A percentile compares a stretch with the other conserved stretches of the same genome.
Conservation (phyloP, 2,329 filamentous ascomycete species). For the Chrysosporium keratinophilum region DNA sequence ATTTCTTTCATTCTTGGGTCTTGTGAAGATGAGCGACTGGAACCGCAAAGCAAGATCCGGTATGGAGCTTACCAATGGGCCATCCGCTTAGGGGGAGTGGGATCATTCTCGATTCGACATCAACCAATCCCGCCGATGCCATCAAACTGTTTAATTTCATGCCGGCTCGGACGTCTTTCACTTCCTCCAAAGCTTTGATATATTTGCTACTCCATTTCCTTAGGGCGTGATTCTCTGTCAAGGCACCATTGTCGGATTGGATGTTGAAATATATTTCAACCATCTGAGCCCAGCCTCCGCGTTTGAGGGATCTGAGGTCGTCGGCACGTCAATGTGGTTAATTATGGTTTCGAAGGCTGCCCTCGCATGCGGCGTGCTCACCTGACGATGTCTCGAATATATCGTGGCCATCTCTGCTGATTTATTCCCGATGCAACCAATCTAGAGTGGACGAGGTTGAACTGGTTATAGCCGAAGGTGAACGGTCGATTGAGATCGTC, state of each 20-base stretch:
- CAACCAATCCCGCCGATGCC: slow-evolving; percentile 53
- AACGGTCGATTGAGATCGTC: slow-evolving; percentile 61
- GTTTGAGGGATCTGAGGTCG: slow-evolving; percentile 49
- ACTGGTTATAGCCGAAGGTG: slow-evolving; percentile 59
- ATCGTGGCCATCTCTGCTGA: slow-evolving; percentile 59
- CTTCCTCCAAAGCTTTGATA: slow-evolving; percentile 49
- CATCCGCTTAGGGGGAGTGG: slow-evolving; percentile 60
- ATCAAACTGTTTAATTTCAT: slow-evolving; percentile 51
- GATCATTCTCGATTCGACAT: slow-evolving; percentile 56
- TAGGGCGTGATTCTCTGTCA: slow-evolving; percentile 57
- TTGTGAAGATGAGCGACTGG: slow-evolving; percentile 23
- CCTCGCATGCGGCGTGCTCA: slow-evolving; percentile 19
- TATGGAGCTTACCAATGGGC: slow-evolving; percentile 48
- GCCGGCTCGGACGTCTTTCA: slow-evolving; percentile 57
- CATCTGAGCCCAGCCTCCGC: slow-evolving; percentile 78
- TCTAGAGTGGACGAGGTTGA: slow-evolving; percentile 74
- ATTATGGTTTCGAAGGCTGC: background rate
- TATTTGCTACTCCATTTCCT: slow-evolving; percentile 57
- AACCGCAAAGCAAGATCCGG: background rate
- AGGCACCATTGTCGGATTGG: slow-evolving; percentile 74
- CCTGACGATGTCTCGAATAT: slow-evolving; percentile 62
- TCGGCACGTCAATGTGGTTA: background rate
- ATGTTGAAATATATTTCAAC: slow-evolving; percentile 78
- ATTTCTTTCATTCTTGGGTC: slow-evolving; percentile 36
- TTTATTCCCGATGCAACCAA: slow-evolving; percentile 54